Base-by-base conservation (phyloP, 2,329 filamentous ascomycete species). In the Aureobasidium pullulans region DNA sequence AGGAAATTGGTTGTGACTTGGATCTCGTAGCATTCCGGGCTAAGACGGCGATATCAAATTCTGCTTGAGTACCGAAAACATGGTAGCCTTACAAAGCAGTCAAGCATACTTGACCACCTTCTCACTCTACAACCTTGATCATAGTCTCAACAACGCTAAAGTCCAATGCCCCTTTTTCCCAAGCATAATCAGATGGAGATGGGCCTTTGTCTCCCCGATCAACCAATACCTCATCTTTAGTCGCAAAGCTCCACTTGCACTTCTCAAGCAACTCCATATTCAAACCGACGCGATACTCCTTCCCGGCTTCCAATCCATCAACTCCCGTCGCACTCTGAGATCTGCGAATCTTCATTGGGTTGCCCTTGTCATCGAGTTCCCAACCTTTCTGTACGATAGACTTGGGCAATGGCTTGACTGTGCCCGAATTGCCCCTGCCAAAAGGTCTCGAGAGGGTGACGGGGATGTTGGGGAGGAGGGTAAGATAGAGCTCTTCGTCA, bases 281-380 rank as follows among this genome's bases (percentile, higher is more conserved):
- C 16, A 59, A 9, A 16, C 34, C 39, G 4, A 59, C 16, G 6
- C 11, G 16, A 31, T 59, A 59, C 1, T n/a, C n/a, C 3, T 44
- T 5, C 2, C 56, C 56, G 16, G 56, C 34, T 16, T 59, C 44
- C 8, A 59, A 36, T 5, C 56, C 56, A 50, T 59, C 56, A 6
- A 48, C 44, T 5, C 56, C 56, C 1, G 43, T 49, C 1, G 46
- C 46, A 4, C 8, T 19, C 7, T 1, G 31, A 2, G 56, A 43
- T 9, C 56, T 31, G 3, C 56, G 56, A 9, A 42, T 40, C 11
- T 34, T 31, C 4, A 10, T 43, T 9, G 36, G n/a, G 4, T 19
- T 50, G 6, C 46, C 56, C 3, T 44, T 4, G 1, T 34, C 16
- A 23, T 59, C 43, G 1, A 50, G 28, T 28, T 49, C 37, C 28